A percentile compares a stretch with the other conserved stretches of the same genome.
Evolutionary conservation across 208 protist genomes (phyloP).

Genomic region (Polymyxa betae): DNA sequence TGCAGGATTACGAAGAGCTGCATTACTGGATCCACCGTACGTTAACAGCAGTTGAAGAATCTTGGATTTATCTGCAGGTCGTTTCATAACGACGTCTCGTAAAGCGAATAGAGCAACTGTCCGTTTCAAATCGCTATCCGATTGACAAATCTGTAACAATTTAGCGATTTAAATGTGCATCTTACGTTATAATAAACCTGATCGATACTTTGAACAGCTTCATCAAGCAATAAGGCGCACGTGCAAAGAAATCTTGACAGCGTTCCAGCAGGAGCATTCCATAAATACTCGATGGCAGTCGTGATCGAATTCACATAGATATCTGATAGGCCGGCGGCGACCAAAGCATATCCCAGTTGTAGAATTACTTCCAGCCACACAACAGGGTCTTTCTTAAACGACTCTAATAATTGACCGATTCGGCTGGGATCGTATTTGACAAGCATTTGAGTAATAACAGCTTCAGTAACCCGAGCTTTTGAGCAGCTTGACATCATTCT

Average conservation of each 20-base stretch:
- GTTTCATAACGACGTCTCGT: constrained; percentile 43
- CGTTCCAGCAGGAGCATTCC: neutral
- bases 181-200: neutral
- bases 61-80: neutral
- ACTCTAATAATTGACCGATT: neutral
- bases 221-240: neutral
- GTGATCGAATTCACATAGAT: neutral
- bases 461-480: neutral
- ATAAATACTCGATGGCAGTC: neutral
- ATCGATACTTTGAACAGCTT: neutral
- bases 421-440: neutral
- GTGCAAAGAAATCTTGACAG: neutral
- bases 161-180: neutral
- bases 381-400: neutral
- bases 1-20: neutral
- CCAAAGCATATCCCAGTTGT: constrained; percentile 31
- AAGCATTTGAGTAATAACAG: neutral
- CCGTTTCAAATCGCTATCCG: constrained; percentile 1
- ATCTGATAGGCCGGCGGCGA: neutral
- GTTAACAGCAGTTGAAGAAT: neutral
- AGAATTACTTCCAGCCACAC: neutral
- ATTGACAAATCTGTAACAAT: neutral
- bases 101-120: constrained; percentile 2
- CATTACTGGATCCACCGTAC: neutral
- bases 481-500: neutral